These are phyloP conservation scores for Starmera dryadoides DNA, from an alignment of 805 yeast genomes.

Conservation along the genomic window DNA sequence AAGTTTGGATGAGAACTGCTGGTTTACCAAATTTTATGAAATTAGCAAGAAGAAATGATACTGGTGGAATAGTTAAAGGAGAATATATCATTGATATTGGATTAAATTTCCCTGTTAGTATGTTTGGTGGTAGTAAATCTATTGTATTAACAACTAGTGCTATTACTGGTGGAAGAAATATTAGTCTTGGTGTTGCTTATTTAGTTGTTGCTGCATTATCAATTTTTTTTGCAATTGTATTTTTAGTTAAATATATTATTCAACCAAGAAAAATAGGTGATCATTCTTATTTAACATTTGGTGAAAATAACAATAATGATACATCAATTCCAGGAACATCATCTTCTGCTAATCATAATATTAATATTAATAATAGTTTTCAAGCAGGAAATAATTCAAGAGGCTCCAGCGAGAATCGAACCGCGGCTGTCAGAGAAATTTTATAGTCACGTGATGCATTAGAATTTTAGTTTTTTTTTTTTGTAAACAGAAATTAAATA, in stretches of 20 bases:
- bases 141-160: constrained; percentile 75
- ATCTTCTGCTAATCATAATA: too few relatives aligned
- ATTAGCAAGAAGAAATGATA: constrained; percentile 61
- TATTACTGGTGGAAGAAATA: constrained; percentile 82
- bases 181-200: constrained; percentile 79
- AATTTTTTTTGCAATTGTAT: constrained; percentile 62
- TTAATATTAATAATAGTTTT: too few relatives aligned
- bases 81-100: constrained; percentile 62
- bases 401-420: background rate
- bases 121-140: constrained; percentile 86
- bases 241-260: constrained; percentile 73
- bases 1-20: constrained; percentile 98
- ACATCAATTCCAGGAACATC: too few relatives aligned
- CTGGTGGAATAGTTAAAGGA: constrained; percentile 50
- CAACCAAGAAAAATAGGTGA: constrained; percentile 84
- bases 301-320: constrained; percentile 8
- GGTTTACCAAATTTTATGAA: constrained; percentile 88
- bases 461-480: background rate
- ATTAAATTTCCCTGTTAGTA: constrained; percentile 72
- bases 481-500: background rate
- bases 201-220: constrained; percentile 77
- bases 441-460: background rate
- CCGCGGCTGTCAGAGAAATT: background rate
- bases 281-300: constrained; percentile 54
- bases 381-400: background rate